These are phyloP conservation scores for Melastoma malabathricum DNA, from an alignment of 345 rosid species.

Conservation along the genomic window DNA sequence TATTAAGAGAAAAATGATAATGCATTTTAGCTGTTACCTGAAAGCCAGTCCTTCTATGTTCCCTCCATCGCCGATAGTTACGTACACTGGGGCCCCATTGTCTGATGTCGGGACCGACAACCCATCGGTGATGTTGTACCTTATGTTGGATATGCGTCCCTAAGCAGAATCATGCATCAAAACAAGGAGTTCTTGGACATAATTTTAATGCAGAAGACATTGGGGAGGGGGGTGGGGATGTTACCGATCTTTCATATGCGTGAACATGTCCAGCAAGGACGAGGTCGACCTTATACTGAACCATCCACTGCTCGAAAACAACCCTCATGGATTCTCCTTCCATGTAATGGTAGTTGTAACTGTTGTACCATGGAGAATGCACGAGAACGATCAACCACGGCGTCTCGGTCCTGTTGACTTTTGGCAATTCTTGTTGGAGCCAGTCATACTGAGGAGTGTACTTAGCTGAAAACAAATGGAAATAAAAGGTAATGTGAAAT, in stretches of 20 bases:
- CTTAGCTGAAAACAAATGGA: conserved; percentile 16
- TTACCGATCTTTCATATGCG: conserved; percentile 52
- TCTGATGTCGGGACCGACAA: conserved; percentile 26
- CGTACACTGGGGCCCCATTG: conserved; percentile 39
- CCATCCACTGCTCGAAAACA: conserved; percentile 38
- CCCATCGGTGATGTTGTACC: conserved; percentile 39
- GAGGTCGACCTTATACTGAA: conserved; percentile 29
- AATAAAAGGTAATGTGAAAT: conserved; percentile 1
- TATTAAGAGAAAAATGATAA: neutral
- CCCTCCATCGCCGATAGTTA: conserved; percentile 68
- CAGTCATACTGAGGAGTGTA: conserved; percentile 46
- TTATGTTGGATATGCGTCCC: conserved; percentile 40
- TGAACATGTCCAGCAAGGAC: conserved; percentile 51
- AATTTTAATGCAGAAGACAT: neutral
- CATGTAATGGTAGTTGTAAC: conserved; percentile 36
- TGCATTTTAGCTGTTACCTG: conserved; percentile 12
- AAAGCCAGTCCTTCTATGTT: conserved; percentile 61
- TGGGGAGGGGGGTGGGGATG: neutral
- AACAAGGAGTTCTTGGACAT: neutral
- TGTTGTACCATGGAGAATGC: conserved; percentile 40
- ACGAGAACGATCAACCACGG: conserved; percentile 48
- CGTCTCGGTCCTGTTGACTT: conserved; percentile 37
- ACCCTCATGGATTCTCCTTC: conserved; percentile 50
- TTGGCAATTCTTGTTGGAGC: conserved; percentile 32
- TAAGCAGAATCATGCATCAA: conserved; percentile 6